These are phyloP conservation scores for Lophium mytilinum DNA, from an alignment of 495 filamentous ascomycete genomes.

Conservation along the genomic window DNA sequence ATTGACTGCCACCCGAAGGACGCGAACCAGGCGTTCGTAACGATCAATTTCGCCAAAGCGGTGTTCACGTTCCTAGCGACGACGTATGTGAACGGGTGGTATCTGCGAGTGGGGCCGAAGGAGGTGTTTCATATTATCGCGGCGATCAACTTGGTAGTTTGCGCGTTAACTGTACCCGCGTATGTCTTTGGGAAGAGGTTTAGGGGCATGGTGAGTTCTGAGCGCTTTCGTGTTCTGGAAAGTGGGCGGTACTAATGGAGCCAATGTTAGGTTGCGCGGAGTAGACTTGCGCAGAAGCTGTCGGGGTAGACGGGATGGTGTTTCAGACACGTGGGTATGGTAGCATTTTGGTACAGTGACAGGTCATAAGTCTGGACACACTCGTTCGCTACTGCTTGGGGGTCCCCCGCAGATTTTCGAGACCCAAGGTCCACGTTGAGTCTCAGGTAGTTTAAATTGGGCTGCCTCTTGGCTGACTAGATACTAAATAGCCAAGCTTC, in stretches of 20 bases:
- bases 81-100: conserved; percentile 28
- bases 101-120: conserved; percentile 22
- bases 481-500: too few relatives aligned
- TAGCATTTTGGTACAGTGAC: too few relatives aligned
- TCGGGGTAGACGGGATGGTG: not conserved
- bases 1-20: conserved; percentile 93
- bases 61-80: conserved; percentile 33
- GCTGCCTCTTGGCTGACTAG: too few relatives aligned
- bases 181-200: conserved; percentile 34
- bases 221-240: not conserved
- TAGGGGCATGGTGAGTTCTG: conserved; percentile 25
- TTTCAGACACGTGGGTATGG: not conserved
- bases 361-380: too few relatives aligned
- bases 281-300: conserved; percentile 8
- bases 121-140: conserved; percentile 28
- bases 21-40: conserved; percentile 90
- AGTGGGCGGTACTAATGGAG: not conserved
- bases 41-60: conserved; percentile 90
- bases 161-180: conserved; percentile 29
- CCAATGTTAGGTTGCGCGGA: conserved; percentile 7
- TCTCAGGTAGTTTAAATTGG: too few relatives aligned
- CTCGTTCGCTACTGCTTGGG: too few relatives aligned
- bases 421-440: too few relatives aligned
- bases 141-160: conserved; percentile 28
- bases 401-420: too few relatives aligned